Conservation (phyloP, 257 asterid species). For the Ilex aquifolium region DNA sequence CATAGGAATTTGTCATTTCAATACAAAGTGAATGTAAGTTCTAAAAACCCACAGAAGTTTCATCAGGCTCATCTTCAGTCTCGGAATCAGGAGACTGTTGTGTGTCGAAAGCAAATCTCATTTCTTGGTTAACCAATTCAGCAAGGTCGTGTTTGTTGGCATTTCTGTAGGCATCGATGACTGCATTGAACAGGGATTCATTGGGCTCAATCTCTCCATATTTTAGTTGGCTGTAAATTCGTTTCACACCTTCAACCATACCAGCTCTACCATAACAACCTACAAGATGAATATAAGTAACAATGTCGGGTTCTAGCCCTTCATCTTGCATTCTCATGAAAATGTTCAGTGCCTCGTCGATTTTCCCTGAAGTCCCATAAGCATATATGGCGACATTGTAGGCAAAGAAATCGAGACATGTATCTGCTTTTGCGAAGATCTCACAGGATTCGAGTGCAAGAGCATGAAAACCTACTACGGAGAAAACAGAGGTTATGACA, state of each 20-base stretch:
- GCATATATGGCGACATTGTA: slow-evolving; percentile 78
- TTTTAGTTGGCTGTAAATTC: slow-evolving; percentile 59
- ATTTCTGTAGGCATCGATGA: slow-evolving; percentile 56
- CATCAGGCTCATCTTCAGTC: slow-evolving; percentile 29
- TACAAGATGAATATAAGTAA: slow-evolving; percentile 62
- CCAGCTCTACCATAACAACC: slow-evolving; percentile 83
- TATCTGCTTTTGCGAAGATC: slow-evolving; percentile 32
- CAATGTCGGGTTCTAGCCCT: slow-evolving; percentile 72
- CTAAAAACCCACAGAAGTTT: not conserved
- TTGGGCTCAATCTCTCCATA: slow-evolving; percentile 50
- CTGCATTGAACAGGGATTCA: slow-evolving; percentile 56
- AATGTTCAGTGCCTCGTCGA: slow-evolving; percentile 63
- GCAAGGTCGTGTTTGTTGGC: slow-evolving; percentile 72
- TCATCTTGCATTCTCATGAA: slow-evolving; percentile 85
- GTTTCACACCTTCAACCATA: slow-evolving; percentile 83
- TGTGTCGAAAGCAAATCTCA: slow-evolving; percentile 45
- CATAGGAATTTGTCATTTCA: no score
- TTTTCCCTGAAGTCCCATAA: slow-evolving; percentile 56
- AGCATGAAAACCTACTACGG: slow-evolving; percentile 56
- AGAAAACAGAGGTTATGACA: slow-evolving; percentile 58
- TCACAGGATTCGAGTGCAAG: slow-evolving; percentile 78
- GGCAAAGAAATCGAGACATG: slow-evolving; percentile 42
- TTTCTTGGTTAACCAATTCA: slow-evolving; percentile 66
- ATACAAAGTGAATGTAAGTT: no score
- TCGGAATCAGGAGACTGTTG: slow-evolving; percentile 35